These are phyloP conservation scores for Pythium guiyangense DNA, from an alignment of 352 stramenopile genomes.

Conservation along the genomic window DNA sequence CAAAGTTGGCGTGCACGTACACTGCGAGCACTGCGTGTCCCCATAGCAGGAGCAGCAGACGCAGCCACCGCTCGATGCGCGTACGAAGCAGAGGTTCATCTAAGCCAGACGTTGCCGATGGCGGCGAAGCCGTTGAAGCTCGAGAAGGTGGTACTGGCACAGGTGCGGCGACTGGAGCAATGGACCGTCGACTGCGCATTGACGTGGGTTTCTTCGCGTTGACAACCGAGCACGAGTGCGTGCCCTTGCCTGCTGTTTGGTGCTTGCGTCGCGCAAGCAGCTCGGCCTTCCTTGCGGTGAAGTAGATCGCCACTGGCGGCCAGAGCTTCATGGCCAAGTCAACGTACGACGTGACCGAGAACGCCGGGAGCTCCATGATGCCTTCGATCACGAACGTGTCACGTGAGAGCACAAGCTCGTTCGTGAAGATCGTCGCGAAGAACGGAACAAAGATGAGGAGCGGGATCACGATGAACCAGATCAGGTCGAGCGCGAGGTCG, in stretches of 20 bases:
- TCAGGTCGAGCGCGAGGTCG: slow-evolving; percentile 15
- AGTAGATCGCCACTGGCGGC: slow-evolving; percentile 13
- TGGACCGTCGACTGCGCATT: too few relatives aligned
- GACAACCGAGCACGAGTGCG: background rate
- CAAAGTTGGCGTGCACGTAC: slow-evolving; percentile 2
- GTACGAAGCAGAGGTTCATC: too few relatives aligned
- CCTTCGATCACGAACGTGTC: slow-evolving; percentile 19
- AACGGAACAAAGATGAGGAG: slow-evolving; percentile 11
- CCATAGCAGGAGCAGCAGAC: slow-evolving; percentile 3
- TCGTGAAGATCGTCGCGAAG: slow-evolving; percentile 8
- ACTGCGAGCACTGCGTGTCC: background rate
- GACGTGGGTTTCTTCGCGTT: background rate
- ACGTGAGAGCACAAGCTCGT: slow-evolving; percentile 11
- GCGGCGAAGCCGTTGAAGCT: too few relatives aligned
- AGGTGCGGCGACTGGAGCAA: too few relatives aligned
- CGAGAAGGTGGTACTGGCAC: too few relatives aligned
- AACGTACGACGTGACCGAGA: slow-evolving; percentile 12
- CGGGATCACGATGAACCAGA: slow-evolving; percentile 16
- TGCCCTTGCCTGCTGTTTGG: too few relatives aligned
- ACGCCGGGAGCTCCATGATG: slow-evolving; percentile 15
- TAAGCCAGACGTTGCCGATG: too few relatives aligned
- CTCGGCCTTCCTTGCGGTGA: slow-evolving; percentile 13
- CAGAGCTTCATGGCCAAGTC: slow-evolving; percentile 17
- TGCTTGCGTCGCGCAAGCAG: slow-evolving; percentile 4
- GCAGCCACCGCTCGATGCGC: slow-evolving; percentile 5